phyloP scores from a whole-genome alignment of 352 stramenopile genomes.

The Globisporangium orthogonon region DNA sequence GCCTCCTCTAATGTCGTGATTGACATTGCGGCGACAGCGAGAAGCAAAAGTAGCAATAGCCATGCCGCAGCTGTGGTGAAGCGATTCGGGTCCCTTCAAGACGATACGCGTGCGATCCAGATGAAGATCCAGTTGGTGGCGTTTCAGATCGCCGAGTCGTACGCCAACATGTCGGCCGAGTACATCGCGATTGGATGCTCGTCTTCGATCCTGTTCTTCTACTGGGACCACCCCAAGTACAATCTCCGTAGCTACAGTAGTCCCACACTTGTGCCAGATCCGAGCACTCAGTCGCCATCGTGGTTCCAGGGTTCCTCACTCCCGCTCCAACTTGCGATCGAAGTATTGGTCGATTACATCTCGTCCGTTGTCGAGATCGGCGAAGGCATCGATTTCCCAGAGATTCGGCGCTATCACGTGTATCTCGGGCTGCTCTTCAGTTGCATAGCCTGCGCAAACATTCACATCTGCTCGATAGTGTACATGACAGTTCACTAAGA shows the following conservation, averaged over 20 bases:
- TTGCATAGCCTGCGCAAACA: slow-evolving; percentile 4
- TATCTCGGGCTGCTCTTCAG: slow-evolving; percentile 10
- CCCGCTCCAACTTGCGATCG: slow-evolving; percentile 2
- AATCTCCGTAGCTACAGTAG: background rate
- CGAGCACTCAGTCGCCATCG: background rate
- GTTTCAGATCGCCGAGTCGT: slow-evolving; percentile 29
- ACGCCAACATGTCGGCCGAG: slow-evolving; percentile 45
- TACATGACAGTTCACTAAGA: slow-evolving; percentile 2
- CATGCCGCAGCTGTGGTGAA: too few relatives aligned
- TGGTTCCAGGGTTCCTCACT: background rate
- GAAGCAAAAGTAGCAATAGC: too few relatives aligned
- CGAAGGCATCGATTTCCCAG: slow-evolving; percentile 6
- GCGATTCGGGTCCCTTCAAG: too few relatives aligned
- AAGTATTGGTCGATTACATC: slow-evolving; percentile 9
- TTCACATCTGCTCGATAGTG: slow-evolving; percentile 10
- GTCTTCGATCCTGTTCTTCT: slow-evolving; percentile 33
- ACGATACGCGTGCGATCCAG: background rate
- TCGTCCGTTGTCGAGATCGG: slow-evolving; percentile 7
- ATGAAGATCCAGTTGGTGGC: slow-evolving; percentile 11
- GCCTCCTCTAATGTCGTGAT: too few relatives aligned
- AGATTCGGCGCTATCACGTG: background rate
- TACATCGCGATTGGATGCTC: slow-evolving; percentile 46
- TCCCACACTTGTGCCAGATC: background rate
- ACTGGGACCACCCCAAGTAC: slow-evolving; percentile 28
- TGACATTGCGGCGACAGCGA: background rate